phyloP scores from a whole-genome alignment of 257 asterid genomes.

The Avicennia marina region DNA sequence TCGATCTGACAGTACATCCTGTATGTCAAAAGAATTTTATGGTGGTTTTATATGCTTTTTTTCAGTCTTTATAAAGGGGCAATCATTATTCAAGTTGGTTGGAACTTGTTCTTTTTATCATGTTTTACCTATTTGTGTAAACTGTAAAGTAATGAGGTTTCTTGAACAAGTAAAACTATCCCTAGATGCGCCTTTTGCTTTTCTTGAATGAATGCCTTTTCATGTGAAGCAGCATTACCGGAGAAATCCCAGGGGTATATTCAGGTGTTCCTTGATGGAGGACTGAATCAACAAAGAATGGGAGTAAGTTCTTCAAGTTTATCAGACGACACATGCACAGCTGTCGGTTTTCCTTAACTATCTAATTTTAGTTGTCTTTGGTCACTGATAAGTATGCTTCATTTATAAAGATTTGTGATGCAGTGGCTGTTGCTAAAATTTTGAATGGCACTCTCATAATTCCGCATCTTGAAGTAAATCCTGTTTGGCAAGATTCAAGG shows the following conservation, averaged over 20 bases:
- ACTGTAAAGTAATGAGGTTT: neutral
- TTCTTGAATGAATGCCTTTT: neutral
- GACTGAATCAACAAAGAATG: constrained; percentile 97
- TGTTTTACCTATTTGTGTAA: neutral
- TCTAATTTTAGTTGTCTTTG: neutral
- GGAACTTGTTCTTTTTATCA: too few relatives aligned
- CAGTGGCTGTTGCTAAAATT: constrained; percentile 94
- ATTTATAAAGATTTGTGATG: constrained; percentile 78
- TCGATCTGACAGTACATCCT: constrained; percentile 23
- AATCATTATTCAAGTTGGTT: too few relatives aligned
- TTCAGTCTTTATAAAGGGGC: too few relatives aligned
- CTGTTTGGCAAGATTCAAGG: constrained; percentile 99
- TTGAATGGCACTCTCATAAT: constrained; percentile 90
- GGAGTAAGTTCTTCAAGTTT: constrained; percentile 42
- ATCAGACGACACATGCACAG: neutral
- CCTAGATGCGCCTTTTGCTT: neutral
- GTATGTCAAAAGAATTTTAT: constrained; percentile 33
- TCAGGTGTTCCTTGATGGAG: constrained; percentile 97
- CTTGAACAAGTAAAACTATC: neutral
- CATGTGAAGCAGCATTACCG: constrained; percentile 46
- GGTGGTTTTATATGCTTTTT: neutral
- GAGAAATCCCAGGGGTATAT: constrained; percentile 72
- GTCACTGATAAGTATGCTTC: neutral
- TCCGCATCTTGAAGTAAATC: constrained; percentile 89
- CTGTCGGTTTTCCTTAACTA: neutral